Percentiles rank a stretch among this genome's conserved stretches.
Conservation (phyloP, 176 grass and related monocot genomes). For the Oryza officinalis region DNA sequence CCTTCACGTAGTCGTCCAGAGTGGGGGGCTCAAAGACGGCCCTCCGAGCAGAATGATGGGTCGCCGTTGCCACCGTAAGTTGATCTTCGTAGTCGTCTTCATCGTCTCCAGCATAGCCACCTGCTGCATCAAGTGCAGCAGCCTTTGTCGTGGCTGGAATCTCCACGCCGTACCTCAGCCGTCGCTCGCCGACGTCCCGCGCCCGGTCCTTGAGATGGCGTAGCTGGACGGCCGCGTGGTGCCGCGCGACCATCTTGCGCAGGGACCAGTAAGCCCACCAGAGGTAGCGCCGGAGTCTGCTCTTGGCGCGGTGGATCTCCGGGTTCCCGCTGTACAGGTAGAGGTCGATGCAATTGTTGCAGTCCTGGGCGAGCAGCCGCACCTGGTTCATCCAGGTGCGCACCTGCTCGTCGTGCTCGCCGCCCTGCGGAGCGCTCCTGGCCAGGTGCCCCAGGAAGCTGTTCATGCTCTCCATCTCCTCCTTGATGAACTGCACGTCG, state of each 20-base stretch:
- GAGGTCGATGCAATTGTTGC: slow-evolving; percentile 12
- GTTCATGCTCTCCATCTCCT: neutral
- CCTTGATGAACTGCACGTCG: too few species aligned
- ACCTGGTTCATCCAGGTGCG: slow-evolving; percentile 27
- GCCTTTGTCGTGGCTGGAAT: neutral
- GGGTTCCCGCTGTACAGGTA: neutral
- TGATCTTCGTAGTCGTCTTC: neutral
- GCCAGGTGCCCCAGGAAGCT: slow-evolving; percentile 27
- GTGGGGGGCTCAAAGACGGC: neutral
- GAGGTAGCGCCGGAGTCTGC: neutral
- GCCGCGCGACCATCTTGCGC: neutral
- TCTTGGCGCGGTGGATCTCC: neutral
- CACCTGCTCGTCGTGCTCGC: neutral
- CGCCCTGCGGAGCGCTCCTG: neutral
- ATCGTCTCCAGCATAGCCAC: neutral
- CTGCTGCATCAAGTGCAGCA: neutral
- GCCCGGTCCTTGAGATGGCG: neutral
- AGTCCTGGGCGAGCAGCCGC: slow-evolving; percentile 4
- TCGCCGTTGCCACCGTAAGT: too few species aligned
- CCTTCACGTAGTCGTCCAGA: neutral
- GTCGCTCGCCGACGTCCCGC: neutral
- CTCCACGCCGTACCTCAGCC: slow-evolving; percentile 11
- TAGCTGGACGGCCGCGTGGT: neutral
- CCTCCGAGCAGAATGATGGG: neutral
- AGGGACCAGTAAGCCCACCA: neutral